Evolutionary conservation across 2,329 filamentous ascomycete species (phyloP).

Genomic region (Pezicula rhizophila): DNA sequence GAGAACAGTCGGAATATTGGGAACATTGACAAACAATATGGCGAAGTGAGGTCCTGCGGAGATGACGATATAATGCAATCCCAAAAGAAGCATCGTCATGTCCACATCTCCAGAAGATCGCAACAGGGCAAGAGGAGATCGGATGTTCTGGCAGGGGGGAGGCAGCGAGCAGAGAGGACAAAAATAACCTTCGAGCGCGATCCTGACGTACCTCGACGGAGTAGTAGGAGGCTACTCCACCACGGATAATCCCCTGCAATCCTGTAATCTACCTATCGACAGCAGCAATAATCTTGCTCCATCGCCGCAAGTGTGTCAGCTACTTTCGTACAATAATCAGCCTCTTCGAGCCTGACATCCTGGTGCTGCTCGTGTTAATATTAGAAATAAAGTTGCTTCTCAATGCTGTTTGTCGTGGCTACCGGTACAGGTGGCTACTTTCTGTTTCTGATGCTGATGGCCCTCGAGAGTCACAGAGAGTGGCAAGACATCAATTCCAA

Average conservation of each 20-base stretch:
- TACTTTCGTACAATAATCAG: not conserved
- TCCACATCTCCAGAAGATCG: too few relatives aligned
- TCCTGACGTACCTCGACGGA: too few relatives aligned
- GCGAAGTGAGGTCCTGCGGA: not conserved
- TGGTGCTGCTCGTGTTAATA: constrained; percentile 1
- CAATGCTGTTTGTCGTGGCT: not conserved
- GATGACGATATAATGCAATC: not conserved
- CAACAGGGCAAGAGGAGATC: too few relatives aligned
- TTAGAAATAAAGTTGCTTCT: constrained; percentile 1
- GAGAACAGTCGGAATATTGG: not conserved
- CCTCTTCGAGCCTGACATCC: not conserved
- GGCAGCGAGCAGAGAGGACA: too few relatives aligned
- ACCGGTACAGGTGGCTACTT: not conserved
- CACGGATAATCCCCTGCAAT: too few relatives aligned
- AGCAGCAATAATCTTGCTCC: too few relatives aligned
- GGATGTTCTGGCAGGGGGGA: not conserved
- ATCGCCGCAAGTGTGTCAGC: not conserved
- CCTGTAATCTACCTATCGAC: too few relatives aligned
- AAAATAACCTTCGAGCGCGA: too few relatives aligned
- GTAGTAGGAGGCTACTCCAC: too few relatives aligned
- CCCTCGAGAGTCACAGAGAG: too few relatives aligned
- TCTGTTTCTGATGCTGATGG: not conserved
- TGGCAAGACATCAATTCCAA: not conserved
- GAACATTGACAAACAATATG: not conserved
- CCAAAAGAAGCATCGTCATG: not conserved